phyloP scores from a whole-genome alignment of 179 eudicot species.

The Nepenthes alata region DNA sequence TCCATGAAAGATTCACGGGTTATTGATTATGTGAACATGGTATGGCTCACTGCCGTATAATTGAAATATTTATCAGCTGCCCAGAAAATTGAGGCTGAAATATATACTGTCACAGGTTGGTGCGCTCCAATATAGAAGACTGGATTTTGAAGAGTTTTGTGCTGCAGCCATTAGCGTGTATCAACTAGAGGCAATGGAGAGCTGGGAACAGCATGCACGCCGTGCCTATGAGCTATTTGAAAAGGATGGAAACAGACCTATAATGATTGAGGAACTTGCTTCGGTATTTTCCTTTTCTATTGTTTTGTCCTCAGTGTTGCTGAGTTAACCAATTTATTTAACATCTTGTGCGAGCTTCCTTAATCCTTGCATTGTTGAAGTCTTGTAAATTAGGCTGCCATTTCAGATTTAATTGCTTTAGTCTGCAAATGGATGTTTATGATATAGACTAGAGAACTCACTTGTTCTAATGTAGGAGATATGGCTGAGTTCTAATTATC shows the following conservation, averaged over 20 bases:
- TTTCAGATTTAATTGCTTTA: too few relatives aligned
- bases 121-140: constrained; percentile 51
- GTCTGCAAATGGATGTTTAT: too few relatives aligned
- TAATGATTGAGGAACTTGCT: constrained; percentile 84
- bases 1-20: constrained; percentile 74
- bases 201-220: constrained; percentile 71
- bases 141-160: constrained; percentile 75
- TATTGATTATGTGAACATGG: constrained; percentile 58
- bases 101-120: constrained; percentile 34
- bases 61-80: constrained; percentile 4
- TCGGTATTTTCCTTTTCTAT: constrained; percentile 36
- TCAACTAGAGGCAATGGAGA: constrained; percentile 62
- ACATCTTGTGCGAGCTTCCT: too few relatives aligned
- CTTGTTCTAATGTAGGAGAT: too few relatives aligned
- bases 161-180: constrained; percentile 62
- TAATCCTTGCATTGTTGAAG: too few relatives aligned
- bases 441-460: too few relatives aligned
- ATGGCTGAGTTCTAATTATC: too few relatives aligned
- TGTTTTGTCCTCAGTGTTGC: constrained; percentile 2
- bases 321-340: neutral
- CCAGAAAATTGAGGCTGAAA: neutral
- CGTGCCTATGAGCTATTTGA: constrained; percentile 69
- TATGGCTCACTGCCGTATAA: constrained; percentile 8
- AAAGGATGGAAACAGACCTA: constrained; percentile 77
- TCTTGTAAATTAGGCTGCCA: too few relatives aligned